Evolutionary conservation across 805 yeast species (phyloP), one percentile per base, ranked within the genome.

Genomic region (Lipomyces yamanashiensis): DNA sequence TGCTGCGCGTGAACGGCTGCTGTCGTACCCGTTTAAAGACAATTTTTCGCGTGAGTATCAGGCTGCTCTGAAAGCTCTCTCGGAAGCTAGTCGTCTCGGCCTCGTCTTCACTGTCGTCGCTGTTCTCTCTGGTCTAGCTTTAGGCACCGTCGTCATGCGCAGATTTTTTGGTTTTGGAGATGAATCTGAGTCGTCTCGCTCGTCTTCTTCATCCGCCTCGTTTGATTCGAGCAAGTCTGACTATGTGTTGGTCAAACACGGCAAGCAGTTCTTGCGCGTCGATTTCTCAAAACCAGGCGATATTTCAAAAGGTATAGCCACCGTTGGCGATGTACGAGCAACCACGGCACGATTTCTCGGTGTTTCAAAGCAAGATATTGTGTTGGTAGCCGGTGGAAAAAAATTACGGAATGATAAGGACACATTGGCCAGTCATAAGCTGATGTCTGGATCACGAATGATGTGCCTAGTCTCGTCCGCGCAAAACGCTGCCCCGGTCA

Each of bases 301-400:
- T 43, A 63, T 70, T 39, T 53, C 61, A 7, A 47, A 41, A 9
- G 70, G 70, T 13, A 44, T 33, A 19, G 71, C 70, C 33, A 63
- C 68, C 6, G 71, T 70, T 13, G 72, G 72, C 44, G 64, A 70
- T 39, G 62, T 70, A n/a, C 66, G 72, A 6, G 60, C 60, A 9
- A 56, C 62, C n/a, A 54, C 67, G n/a, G 62, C 66, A 19, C 66
- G 67, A 10, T 57, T 54, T 17, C 54, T 70, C 37, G 62, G 67
- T 13, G 54, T 54, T 15, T 41, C 54, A 13, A 41, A 66, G 43
- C 56, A 53, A 39, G 58, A 61, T 2, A 28, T 71, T 47, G 50
- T 53, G 10, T 56, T 70, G 13, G 59, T 70, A 17, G 55, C 28
- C 36, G 66, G 64, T 6, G 73, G 73, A 36, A 64, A 66, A 57